Evolutionary conservation across 176 grass and related monocot genomes (phyloP).

Genomic region (Bromus sterilis): DNA sequence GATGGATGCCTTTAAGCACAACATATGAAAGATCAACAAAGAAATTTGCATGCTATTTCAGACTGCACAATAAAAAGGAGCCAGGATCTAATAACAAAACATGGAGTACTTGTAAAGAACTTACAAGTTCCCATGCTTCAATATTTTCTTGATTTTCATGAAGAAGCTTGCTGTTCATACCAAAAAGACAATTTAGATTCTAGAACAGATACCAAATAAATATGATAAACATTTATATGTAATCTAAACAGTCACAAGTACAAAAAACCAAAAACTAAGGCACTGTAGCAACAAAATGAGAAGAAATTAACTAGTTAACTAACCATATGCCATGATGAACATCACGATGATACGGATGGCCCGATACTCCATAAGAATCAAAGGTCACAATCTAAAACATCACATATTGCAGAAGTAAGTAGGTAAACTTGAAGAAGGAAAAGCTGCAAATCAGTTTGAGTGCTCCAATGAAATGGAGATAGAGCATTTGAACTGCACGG

Average conservation of each 20-base stretch:
- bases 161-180: constrained; percentile 55
- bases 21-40: background rate
- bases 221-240: background rate
- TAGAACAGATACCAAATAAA: background rate
- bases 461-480: background rate
- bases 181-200: constrained; percentile 6
- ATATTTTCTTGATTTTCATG: constrained; percentile 32
- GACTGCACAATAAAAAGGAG: background rate
- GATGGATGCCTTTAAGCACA: background rate
- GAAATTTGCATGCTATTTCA: background rate
- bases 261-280: background rate
- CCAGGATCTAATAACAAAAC: background rate
- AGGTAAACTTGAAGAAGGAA: background rate
- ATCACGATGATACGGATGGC: constrained; percentile 79
- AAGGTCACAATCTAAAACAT: constrained; percentile 66
- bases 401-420: background rate
- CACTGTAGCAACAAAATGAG: background rate
- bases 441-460: background rate
- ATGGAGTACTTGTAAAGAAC: constrained; percentile 11
- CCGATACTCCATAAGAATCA: constrained; percentile 79
- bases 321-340: constrained; percentile 78
- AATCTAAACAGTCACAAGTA: background rate
- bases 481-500: background rate
- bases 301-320: background rate
- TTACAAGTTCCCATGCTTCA: constrained; percentile 84